Conservation (phyloP, 2,329 filamentous ascomycete species). For the Fusarium nelsonii region DNA sequence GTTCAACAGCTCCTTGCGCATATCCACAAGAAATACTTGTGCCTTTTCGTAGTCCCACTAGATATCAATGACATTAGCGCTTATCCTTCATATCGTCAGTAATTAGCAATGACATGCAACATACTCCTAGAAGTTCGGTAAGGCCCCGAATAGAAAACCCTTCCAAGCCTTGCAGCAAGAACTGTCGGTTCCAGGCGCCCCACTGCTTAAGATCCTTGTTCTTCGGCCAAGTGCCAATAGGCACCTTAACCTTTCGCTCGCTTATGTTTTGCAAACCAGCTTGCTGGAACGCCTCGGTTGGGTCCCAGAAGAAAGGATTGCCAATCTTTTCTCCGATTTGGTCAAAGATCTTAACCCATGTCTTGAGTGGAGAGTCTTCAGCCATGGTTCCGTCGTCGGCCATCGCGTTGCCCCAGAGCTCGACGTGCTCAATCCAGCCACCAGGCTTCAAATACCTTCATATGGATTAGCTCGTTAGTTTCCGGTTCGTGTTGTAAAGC, state of each 20-base stretch:
- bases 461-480: neutral
- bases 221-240: constrained; percentile 49
- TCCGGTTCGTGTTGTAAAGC: neutral
- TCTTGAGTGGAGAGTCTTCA: constrained; percentile 33
- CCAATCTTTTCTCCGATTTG: constrained; percentile 23
- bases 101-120: neutral
- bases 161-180: constrained; percentile 42
- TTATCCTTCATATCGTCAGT: no score
- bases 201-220: constrained; percentile 48
- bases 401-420: constrained; percentile 26
- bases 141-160: constrained; percentile 44
- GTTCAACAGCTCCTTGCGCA: constrained; percentile 24
- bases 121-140: constrained; percentile 37
- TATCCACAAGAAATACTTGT: constrained; percentile 10
- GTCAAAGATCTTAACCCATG: constrained; percentile 24
- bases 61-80: neutral
- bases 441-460: constrained; percentile 17
- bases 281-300: constrained; percentile 11
- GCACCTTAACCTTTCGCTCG: constrained; percentile 38
- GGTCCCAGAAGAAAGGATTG: constrained; percentile 30
- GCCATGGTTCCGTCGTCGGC: constrained; percentile 25
- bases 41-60: constrained; percentile 28
- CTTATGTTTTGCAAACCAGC: constrained; percentile 18
- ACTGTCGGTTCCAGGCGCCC: constrained; percentile 45
- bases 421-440: constrained; percentile 33